Evolutionary conservation across 169 alveolate genomes (phyloP).

Genomic region (Eimeria maxima): DNA sequence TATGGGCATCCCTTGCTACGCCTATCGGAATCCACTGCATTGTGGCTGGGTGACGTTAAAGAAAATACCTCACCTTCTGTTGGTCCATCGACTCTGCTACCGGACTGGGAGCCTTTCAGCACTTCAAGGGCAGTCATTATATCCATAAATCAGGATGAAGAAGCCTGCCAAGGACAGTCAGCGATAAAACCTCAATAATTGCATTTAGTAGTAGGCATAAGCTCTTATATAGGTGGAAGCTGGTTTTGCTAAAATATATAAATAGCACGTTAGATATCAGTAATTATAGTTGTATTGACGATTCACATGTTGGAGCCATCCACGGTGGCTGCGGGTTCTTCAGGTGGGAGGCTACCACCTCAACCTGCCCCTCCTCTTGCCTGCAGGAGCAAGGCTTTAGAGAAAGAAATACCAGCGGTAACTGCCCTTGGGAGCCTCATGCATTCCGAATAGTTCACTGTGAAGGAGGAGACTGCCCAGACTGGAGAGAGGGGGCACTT

Average conservation of each 20-base stretch:
- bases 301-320: not conserved
- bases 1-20: slow-evolving; percentile 65
- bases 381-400: slow-evolving; percentile 47
- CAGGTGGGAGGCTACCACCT: slow-evolving; percentile 70
- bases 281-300: not conserved
- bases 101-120: slow-evolving; percentile 34
- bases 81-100: slow-evolving; percentile 57
- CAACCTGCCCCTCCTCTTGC: slow-evolving; percentile 60
- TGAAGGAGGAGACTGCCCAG: slow-evolving; percentile 64
- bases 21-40: slow-evolving; percentile 35
- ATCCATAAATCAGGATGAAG: slow-evolving; percentile 3
- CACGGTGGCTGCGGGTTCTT: slow-evolving; percentile 52
- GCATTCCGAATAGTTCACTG: slow-evolving; percentile 51
- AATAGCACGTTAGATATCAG: not conserved
- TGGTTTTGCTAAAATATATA: not conserved
- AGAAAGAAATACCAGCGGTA: not conserved
- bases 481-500: slow-evolving; percentile 51
- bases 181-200: not conserved
- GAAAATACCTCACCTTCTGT: slow-evolving; percentile 9
- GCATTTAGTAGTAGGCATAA: not conserved
- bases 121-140: slow-evolving; percentile 37
- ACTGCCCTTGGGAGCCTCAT: slow-evolving; percentile 33
- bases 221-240: not conserved
- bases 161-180: slow-evolving; percentile 63
- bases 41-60: slow-evolving; percentile 53